phyloP scores from a whole-genome alignment of 495 filamentous ascomycete genomes.

The Lindgomyces ingoldianus region DNA sequence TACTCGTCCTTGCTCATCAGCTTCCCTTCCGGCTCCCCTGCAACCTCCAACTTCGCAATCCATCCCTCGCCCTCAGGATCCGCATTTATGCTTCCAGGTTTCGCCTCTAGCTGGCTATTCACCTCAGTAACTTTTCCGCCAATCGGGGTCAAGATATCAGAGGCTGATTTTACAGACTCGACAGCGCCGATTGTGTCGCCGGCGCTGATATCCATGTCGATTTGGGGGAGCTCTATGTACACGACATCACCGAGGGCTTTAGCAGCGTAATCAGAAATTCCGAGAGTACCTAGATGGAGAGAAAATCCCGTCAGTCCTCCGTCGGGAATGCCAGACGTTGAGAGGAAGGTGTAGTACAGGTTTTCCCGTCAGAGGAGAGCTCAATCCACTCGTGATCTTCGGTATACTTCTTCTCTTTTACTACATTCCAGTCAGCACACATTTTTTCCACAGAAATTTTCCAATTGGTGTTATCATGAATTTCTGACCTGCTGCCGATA shows the following conservation, averaged over 20 bases:
- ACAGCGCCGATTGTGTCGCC: conserved; percentile 89
- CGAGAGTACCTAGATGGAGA: conserved; percentile 63
- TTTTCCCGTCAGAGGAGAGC: conserved; percentile 70
- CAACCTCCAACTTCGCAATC: conserved; percentile 83
- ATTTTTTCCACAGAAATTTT: background rate
- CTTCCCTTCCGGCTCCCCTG: conserved; percentile 63
- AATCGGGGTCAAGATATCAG: conserved; percentile 90
- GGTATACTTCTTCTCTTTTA: conserved; percentile 79
- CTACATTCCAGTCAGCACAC: conserved; percentile 8
- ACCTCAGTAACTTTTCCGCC: conserved; percentile 69
- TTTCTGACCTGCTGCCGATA: conserved; percentile 21
- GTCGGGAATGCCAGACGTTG: background rate
- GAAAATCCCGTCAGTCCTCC: background rate
- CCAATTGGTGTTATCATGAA: background rate
- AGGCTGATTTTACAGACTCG: conserved; percentile 96
- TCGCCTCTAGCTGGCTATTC: conserved; percentile 76
- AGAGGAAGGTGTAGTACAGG: conserved; percentile 45
- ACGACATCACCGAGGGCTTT: conserved; percentile 92
- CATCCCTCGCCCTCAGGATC: conserved; percentile 83
- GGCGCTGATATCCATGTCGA: conserved; percentile 60
- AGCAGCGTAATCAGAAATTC: conserved; percentile 89
- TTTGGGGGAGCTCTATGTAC: conserved; percentile 85
- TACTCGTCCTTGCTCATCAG: conserved; percentile 77
- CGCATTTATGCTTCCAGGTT: conserved; percentile 82
- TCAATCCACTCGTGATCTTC: conserved; percentile 98